Conservation (phyloP, 139 green algal species). For the Chlamydomonas applanata region DNA sequence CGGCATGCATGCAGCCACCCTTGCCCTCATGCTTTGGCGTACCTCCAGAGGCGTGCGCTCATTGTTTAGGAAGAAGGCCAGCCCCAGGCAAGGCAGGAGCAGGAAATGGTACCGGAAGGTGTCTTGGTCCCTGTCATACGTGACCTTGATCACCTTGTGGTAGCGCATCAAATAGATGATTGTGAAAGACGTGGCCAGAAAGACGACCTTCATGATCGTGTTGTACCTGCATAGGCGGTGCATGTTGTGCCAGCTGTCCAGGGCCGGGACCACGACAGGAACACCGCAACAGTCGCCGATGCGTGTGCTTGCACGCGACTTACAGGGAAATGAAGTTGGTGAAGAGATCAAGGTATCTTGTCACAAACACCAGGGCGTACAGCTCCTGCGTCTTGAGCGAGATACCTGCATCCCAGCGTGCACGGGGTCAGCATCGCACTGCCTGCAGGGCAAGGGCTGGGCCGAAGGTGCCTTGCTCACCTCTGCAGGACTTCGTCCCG, state of each 20-base stretch:
- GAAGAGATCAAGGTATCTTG: conserved; percentile 96
- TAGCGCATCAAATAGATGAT: conserved; percentile 95
- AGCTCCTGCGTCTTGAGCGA: conserved; percentile 98
- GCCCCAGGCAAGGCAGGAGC: conserved; percentile 68
- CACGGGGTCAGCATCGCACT: not conserved
- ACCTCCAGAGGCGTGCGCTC: conserved; percentile 82
- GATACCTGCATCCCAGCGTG: conserved; percentile 68
- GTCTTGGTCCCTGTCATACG: conserved; percentile 96
- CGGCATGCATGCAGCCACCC: not conserved
- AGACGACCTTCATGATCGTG: conserved; percentile 97
- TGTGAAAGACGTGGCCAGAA: conserved; percentile 72
- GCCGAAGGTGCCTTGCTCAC: conserved; percentile 43
- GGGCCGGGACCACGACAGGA: not conserved
- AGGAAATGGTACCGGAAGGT: conserved; percentile 93
- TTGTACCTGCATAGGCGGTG: conserved; percentile 84
- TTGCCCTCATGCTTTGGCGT: not conserved
- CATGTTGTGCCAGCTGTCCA: conserved; percentile 3
- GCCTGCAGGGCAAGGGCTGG: not conserved
- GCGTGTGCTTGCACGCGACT: conserved; percentile 16
- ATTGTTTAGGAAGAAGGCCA: conserved; percentile 81
- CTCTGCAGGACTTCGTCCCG: conserved; percentile 88
- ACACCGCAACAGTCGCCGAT: too few relatives aligned
- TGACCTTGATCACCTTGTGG: conserved; percentile 84
- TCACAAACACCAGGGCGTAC: conserved; percentile 94
- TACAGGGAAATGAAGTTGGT: conserved; percentile 89